These are phyloP conservation scores for Phaeoacremonium minimum DNA, from an alignment of 2,329 filamentous ascomycete genomes.

Conservation along the genomic window DNA sequence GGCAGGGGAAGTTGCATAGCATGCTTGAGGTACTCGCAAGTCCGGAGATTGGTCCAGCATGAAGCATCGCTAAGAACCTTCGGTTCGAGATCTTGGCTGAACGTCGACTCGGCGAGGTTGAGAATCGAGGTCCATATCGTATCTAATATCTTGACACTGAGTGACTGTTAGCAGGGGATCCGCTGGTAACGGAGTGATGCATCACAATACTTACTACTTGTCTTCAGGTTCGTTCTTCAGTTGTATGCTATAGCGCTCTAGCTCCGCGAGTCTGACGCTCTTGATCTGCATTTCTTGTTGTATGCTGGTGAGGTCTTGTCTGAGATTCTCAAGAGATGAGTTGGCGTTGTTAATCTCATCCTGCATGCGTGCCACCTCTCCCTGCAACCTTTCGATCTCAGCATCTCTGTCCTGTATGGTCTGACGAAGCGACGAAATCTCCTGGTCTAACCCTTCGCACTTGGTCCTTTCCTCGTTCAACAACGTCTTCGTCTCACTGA, in stretches of 20 bases:
- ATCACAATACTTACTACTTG: constrained; percentile 16
- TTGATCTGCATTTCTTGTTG: constrained; percentile 16
- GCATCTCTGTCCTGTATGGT: constrained; percentile 13
- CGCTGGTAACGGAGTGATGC: neutral
- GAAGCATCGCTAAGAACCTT: constrained; percentile 21
- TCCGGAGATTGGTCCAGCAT: constrained; percentile 26
- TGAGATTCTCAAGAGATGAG: constrained; percentile 13
- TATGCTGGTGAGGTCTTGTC: constrained; percentile 13
- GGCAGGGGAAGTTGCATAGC: constrained; percentile 26
- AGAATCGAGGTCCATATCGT: constrained; percentile 27
- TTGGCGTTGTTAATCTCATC: constrained; percentile 6
- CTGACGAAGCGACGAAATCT: constrained; percentile 6
- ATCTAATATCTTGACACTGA: constrained; percentile 23
- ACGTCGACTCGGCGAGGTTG: constrained; percentile 22
- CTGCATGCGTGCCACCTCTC: constrained; percentile 2
- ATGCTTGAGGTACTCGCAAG: constrained; percentile 23
- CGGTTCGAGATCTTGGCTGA: constrained; percentile 25
- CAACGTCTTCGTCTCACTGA: constrained; percentile 15
- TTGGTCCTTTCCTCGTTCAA: constrained; percentile 17
- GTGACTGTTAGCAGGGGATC: neutral
- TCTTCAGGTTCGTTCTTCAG: constrained; percentile 23
- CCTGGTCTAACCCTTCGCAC: constrained; percentile 15
- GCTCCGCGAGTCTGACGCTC: constrained; percentile 15
- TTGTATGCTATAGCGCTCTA: constrained; percentile 21
- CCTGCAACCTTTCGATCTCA: constrained; percentile 12